Conservation (phyloP, 2,329 filamentous ascomycete genomes). For the Fusarium pseudoanthophilum region DNA sequence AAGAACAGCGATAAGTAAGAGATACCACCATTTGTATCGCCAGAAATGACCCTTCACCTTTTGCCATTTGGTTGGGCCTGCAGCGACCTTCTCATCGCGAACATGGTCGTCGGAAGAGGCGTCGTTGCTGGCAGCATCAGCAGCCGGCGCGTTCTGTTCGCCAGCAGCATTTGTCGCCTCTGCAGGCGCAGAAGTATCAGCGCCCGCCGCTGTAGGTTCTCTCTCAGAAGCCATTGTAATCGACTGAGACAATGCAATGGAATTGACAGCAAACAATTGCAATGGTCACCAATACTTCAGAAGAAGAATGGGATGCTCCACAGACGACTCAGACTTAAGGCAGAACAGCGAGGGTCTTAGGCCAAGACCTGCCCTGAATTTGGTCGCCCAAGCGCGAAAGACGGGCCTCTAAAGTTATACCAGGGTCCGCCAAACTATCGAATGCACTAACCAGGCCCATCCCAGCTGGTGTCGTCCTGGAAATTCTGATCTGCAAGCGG, state of each 20-base stretch:
- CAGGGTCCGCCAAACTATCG: conserved; percentile 3
- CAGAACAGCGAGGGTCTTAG: background rate
- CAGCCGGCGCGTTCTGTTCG: background rate
- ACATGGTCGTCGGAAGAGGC: conserved; percentile 29
- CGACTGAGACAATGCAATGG: no score
- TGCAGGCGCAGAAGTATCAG: background rate
- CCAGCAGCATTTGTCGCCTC: background rate
- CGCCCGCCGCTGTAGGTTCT: background rate
- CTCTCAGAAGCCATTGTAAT: conserved; percentile 5
- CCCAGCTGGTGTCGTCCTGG: background rate
- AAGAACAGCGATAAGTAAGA: conserved; percentile 54
- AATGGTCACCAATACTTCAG: background rate
- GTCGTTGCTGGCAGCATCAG: conserved; percentile 19
- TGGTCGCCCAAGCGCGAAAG: background rate
- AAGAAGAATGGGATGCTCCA: background rate
- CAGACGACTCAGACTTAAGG: background rate
- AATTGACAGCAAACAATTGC: background rate
- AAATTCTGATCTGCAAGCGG: conserved; percentile 30
- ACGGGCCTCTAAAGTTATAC: conserved; percentile 14
- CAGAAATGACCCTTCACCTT: conserved; percentile 54
- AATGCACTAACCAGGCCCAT: background rate
- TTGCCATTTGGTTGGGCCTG: conserved; percentile 45
- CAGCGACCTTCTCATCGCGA: conserved; percentile 16
- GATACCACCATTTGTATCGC: conserved; percentile 58
- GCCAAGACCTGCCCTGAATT: background rate